Evolutionary conservation across 148 eudicot genomes (phyloP), one percentile per base, ranked within the genome.

Genomic region (Rhododendron ovatum): DNA sequence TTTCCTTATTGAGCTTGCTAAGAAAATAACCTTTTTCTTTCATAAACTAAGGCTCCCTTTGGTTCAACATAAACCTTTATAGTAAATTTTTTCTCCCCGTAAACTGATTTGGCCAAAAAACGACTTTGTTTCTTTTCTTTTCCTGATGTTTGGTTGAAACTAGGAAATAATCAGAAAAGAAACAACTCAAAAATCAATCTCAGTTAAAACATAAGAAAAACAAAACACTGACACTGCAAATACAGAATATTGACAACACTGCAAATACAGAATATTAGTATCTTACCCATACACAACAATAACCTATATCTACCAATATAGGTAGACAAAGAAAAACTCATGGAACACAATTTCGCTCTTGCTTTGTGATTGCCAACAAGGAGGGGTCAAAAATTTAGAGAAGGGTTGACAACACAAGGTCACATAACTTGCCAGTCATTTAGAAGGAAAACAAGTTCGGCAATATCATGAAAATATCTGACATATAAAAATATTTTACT

Each of bases 1-100:
- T 75, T 96, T 91, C 93, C 59, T 93, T 94, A 71, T 71, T 41
- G 1, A 71, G 20, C 20, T 71, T 3, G 0, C 76, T 33, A 0
- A 71, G 8, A 71, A 30, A 30, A 5, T 33, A 14, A 71, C 39
- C 18, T 71, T 71, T 14, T 33, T 71, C 76, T 71, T 30, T 15
- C 76, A 33, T 30, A 71, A 71, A 13, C 76, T 30, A 71, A 71
- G 76, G 41, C 76, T 33, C 76, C 41, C 33, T 26, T 67, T n/a
- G 30, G 11, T 65, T n/a, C 4, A 0, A 7, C 3, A n/a, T 8
- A 24, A n/a, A 65, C 9, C 71, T 63, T 8, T 0, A 63, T 55
- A 55, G 22, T 55, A 55, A 14, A 59, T 10, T 26, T 9, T 30
- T 18, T 39, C 1, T 30, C 45, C 53, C 53, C 0, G 30, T 26